Conservation (phyloP, 2,329 filamentous ascomycete genomes). For the Cladosporium sphaerospermum region DNA sequence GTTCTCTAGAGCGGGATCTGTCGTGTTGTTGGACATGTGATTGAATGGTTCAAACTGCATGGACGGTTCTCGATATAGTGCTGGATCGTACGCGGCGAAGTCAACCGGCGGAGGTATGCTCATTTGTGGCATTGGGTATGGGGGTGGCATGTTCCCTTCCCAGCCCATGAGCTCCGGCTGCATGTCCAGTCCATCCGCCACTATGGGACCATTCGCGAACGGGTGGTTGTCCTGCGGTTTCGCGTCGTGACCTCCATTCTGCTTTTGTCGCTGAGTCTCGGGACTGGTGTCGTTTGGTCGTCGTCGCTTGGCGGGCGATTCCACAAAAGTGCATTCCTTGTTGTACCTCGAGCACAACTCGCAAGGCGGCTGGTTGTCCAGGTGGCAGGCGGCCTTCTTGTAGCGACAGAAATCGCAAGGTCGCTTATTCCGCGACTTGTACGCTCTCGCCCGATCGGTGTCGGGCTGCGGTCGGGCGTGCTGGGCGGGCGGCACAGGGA, state of each 20-base stretch:
- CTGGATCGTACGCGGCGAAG: conserved; percentile 25
- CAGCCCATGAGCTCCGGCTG: conserved; percentile 23
- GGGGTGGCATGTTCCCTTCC: conserved; percentile 23
- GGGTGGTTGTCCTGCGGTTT: conserved; percentile 1
- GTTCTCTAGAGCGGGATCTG: conserved; percentile 11
- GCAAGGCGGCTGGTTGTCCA: conserved; percentile 38
- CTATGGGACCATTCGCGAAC: conserved; percentile 8
- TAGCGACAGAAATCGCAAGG: conserved; percentile 44
- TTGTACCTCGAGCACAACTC: conserved; percentile 39
- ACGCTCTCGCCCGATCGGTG: conserved; percentile 28
- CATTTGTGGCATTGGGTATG: conserved; percentile 24
- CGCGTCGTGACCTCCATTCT: conserved; percentile 1
- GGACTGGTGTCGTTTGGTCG: conserved; percentile 24
- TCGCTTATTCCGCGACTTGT: conserved; percentile 34
- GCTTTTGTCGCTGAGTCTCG: conserved; percentile 1
- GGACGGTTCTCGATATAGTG: conserved; percentile 22
- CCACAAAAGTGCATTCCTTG: conserved; percentile 42
- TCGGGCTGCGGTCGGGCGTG: conserved; percentile 9
- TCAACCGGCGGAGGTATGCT: conserved; percentile 18
- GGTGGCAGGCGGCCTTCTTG: conserved; percentile 41
- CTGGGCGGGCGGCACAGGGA: conserved; percentile 3
- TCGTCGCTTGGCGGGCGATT: conserved; percentile 31
- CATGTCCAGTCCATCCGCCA: conserved; percentile 19
- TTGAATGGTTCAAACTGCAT: conserved; percentile 25
- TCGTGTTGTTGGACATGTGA: conserved; percentile 19